Evolutionary conservation across 352 stramenopile genomes (phyloP).

Genomic region (Globisporangium mamillatum): DNA sequence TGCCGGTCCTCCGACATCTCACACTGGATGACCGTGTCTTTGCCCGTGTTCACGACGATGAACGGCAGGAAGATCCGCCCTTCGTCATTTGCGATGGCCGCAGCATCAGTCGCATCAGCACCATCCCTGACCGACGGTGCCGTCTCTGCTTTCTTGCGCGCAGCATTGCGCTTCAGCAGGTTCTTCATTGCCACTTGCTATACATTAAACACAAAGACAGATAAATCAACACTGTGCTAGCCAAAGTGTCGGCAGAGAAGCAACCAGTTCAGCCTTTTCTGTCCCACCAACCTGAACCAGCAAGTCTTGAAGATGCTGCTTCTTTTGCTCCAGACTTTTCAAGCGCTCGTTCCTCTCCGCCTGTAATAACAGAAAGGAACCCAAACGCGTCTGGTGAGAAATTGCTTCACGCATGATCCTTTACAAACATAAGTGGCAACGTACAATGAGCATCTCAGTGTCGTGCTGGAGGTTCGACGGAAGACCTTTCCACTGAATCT

Average conservation of each 20-base stretch:
- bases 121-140: constrained; percentile 21
- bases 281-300: constrained; percentile 68
- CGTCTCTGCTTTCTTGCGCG: constrained; percentile 48
- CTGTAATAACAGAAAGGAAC: constrained; percentile 21
- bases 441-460: constrained; percentile 80
- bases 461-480: constrained; percentile 84
- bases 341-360: constrained; percentile 70
- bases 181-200: constrained; percentile 95
- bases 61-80: constrained; percentile 94
- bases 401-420: neutral
- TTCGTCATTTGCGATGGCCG: constrained; percentile 37
- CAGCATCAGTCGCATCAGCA: neutral
- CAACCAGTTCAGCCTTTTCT: neutral
- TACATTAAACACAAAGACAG: neutral
- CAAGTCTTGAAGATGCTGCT: constrained; percentile 90
- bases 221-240: neutral
- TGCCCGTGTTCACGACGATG: constrained; percentile 95
- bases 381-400: neutral
- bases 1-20: constrained; percentile 95
- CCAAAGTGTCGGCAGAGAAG: neutral
- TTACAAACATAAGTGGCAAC: constrained; percentile 5
- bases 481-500: constrained; percentile 86
- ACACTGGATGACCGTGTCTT: constrained; percentile 94
- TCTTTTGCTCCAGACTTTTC: constrained; percentile 86
- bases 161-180: constrained; percentile 86